phyloP scores from a whole-genome alignment of 2,329 filamentous ascomycete genomes.

The Cladosporium colombiae region DNA sequence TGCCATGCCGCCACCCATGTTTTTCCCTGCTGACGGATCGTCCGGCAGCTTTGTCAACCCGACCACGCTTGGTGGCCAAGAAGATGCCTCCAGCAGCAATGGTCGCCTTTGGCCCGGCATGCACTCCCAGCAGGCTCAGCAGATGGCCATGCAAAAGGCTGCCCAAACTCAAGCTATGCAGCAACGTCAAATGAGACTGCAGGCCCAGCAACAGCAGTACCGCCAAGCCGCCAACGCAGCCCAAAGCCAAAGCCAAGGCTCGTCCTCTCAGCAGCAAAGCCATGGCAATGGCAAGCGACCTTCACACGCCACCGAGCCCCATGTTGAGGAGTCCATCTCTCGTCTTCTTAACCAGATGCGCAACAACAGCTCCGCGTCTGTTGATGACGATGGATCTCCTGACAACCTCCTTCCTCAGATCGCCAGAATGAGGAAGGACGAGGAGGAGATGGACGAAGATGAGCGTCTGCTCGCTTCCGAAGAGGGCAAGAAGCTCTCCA shows the following conservation, averaged over 20 bases:
- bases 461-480: constrained; percentile 92
- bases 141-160: constrained; percentile 57
- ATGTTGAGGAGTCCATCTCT: constrained; percentile 83
- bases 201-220: constrained; percentile 41
- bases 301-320: constrained; percentile 47
- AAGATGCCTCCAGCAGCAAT: constrained; percentile 60
- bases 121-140: constrained; percentile 82
- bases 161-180: constrained; percentile 36
- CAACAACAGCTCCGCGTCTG: constrained; percentile 62
- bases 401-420: constrained; percentile 62
- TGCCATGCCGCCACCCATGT: constrained; percentile 55
- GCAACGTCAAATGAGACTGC: constrained; percentile 55
- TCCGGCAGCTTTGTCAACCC: constrained; percentile 68
- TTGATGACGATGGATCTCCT: constrained; percentile 49
- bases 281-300: constrained; percentile 47
- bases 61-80: constrained; percentile 66
- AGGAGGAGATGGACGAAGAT: constrained; percentile 98
- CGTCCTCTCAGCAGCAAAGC: constrained; percentile 30
- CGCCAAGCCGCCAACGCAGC: constrained; percentile 33
- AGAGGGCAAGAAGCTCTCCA: constrained; percentile 98
- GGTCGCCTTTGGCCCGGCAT: constrained; percentile 84
- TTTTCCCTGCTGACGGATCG: constrained; percentile 54
- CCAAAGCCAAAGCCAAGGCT: constrained; percentile 32
- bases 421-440: constrained; percentile 80
- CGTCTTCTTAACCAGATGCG: constrained; percentile 92